Base-by-base conservation (phyloP, 2,329 filamentous ascomycete species). In the Aspergillus arachidicola region DNA sequence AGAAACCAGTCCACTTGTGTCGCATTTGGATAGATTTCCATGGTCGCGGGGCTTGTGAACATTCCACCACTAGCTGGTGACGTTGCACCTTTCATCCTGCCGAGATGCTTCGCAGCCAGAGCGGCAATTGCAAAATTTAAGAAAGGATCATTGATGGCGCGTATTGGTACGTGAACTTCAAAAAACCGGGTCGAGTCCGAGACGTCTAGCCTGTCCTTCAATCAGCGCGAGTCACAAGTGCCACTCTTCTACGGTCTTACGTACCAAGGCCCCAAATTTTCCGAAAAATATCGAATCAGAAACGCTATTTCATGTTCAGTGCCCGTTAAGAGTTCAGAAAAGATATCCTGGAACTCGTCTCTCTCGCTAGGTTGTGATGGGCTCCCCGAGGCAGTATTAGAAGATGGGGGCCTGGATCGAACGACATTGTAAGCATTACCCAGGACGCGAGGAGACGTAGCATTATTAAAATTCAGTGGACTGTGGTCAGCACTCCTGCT, bases 1-100 rank as follows among this genome's bases (percentile, higher is more conserved):
- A 87, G 85, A 61, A 82, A 83, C 86, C 86, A 88, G 68, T 88
- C 84, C 6, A 85, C 79, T 26, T 79, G 72, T 26, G 73, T 70
- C 0, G 78, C 72, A 57, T 83, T 82, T 19, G 84, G 65, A 65
- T 84, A 85, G 2, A 80, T 70, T 69, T 87, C 84, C 76, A 84
- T 85, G 3, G 79, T 79, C 14, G 84, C 81, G 60, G 83, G 83
- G 16, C 69, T 73, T 1, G 73, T 73, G 26, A 70, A 72, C 60
- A 76, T 69, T 2, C 69, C 72, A 14, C 68, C 68, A 7, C 60
- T 62, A 3, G 57, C 58, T 7, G 65, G 54, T 23, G 66, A 63
- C 30, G 66, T 76, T 28, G 62, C 65, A 0, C 75, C 76, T 58
- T 77, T 76, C 45, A 76, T 70, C 46, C 71, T 68, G 4, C 67